Evolutionary conservation across 345 rosid species (phyloP).

Genomic region (Populus nigra): DNA sequence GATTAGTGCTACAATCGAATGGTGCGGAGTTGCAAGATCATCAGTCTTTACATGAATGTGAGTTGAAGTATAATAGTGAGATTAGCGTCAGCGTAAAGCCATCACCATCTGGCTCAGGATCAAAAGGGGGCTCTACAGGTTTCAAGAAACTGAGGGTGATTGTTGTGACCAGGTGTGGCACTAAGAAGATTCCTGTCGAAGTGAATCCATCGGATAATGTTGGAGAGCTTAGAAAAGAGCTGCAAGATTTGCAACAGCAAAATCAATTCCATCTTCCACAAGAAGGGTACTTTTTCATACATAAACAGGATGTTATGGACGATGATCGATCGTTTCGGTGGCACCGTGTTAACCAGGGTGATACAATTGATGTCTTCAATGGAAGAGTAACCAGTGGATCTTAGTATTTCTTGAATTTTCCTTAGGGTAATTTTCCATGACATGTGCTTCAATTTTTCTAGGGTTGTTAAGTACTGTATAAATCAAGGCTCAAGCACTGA

Average conservation of each 20-base stretch:
- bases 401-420: neutral
- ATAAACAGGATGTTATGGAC: conserved; percentile 73
- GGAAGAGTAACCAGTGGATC: conserved; percentile 27
- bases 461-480: neutral
- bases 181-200: conserved; percentile 61
- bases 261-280: conserved; percentile 52
- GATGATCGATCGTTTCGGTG: conserved; percentile 75
- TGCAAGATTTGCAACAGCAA: conserved; percentile 58
- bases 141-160: conserved; percentile 55
- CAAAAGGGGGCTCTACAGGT: neutral
- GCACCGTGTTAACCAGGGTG: conserved; percentile 66
- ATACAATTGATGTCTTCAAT: conserved; percentile 60
- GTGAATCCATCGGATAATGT: conserved; percentile 62
- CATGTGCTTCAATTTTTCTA: neutral
- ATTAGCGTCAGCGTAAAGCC: conserved; percentile 35
- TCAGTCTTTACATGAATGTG: conserved; percentile 25
- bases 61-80: conserved; percentile 32
- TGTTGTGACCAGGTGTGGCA: conserved; percentile 58
- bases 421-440: neutral
- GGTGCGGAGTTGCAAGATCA: conserved; percentile 40
- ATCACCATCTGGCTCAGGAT: conserved; percentile 22
- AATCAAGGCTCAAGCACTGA: neutral
- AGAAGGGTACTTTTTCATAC: conserved; percentile 74
- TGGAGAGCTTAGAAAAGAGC: conserved; percentile 60
- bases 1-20: conserved; percentile 25